Conservation (phyloP, 2,329 filamentous ascomycete genomes). For the Aspergillus caelatus region DNA sequence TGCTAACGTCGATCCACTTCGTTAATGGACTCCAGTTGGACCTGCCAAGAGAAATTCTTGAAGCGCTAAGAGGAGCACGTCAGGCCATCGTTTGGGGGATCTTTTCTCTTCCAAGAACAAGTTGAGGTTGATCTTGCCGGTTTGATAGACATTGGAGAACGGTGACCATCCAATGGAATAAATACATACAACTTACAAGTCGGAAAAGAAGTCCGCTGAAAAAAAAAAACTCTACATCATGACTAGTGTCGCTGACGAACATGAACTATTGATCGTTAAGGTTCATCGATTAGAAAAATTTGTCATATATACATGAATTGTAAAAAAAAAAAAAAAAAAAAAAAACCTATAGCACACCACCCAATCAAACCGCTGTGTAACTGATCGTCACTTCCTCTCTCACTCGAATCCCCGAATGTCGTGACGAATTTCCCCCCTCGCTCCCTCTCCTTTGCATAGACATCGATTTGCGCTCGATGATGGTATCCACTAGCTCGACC, state of each 20-base stretch:
- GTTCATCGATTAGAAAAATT: not conserved
- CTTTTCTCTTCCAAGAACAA: not conserved
- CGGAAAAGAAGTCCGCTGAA: too few relatives aligned
- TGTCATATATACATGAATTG: not conserved
- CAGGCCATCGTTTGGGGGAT: not conserved
- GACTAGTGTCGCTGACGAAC: not conserved
- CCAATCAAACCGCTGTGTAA: not conserved
- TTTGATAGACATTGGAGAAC: too few relatives aligned
- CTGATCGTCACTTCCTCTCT: not conserved
- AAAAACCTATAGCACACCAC: not conserved
- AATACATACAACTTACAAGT: too few relatives aligned
- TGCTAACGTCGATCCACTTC: too few relatives aligned
- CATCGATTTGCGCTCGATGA: not conserved
- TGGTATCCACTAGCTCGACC: not conserved
- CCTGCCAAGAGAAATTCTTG: too few relatives aligned
- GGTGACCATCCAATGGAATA: too few relatives aligned
- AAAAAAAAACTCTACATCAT: not conserved
- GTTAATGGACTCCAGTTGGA: too few relatives aligned
- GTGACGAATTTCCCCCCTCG: not conserved
- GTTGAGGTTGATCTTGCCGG: too few relatives aligned
- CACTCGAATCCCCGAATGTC: not conserved
- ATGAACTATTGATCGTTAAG: not conserved
- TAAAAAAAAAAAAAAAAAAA: too few relatives aligned
- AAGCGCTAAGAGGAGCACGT: not conserved
- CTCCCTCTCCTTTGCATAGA: not conserved